Evolutionary conservation across 768 basidiomycete genomes (phyloP), one percentile per base, ranked within the genome.

Genomic region (Tulasnella calospora): DNA sequence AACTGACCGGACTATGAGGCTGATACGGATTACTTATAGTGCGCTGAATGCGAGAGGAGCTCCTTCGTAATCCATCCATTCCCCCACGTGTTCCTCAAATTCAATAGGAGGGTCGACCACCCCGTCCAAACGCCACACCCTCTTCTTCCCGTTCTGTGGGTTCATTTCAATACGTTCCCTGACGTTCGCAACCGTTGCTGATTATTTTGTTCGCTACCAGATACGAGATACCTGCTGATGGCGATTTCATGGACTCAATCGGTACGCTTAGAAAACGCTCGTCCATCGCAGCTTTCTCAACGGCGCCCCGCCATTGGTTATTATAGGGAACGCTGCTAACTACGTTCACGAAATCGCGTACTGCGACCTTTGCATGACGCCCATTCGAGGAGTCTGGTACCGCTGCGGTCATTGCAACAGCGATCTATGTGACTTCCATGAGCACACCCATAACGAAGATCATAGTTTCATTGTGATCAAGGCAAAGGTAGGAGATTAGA

Each of bases 401-500:
- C 89, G 92, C 81, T 98, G 96, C 82, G 94, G 90, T 5, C 94
- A 95, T 82, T 98, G 96, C 82, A 88, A 88, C 8, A 91, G 89
- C 81, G 96, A 98, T 83, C 85, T 97, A n/a, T 98, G 96, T 84
- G 90, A 90, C 57, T 88, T 88, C 40, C 97, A 96, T 81, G 93
- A 96, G 83, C 87, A 85, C 82, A 92, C 92, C 69, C 96, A 98
- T 82, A 89, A 96, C 81, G 87, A 89, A 79, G 90, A 89, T 0
- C 96, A 97, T 82, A 84, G 94, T 61, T 98, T 96, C 84, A 86
- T 96, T 44, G 92, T 93, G 10, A 92, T 98, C 86, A 98, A 98
- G 84, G 90, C 94, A 1, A 86, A 87, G 57, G 94, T 94, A 80
- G 84, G 88, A 23, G 30, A n/a, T 36, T 17, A 33, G 3, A 10